Evolutionary conservation across 2,329 filamentous ascomycete species (phyloP), one percentile per base, ranked within the genome.

Genomic region (Penicillium nordicum): DNA sequence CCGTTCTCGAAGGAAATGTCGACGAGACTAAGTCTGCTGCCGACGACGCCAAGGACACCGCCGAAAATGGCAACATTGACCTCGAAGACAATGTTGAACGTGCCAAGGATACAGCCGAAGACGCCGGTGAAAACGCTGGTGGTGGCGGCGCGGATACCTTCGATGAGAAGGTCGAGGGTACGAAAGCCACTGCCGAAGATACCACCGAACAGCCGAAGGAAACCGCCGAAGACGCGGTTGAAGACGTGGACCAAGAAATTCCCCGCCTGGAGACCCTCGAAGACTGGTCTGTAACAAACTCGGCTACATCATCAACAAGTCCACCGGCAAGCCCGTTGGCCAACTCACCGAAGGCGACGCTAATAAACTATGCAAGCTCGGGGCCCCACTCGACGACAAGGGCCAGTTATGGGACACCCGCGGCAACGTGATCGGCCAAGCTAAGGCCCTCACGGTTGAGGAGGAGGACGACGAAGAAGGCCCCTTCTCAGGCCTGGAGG

Each of bases 331-430:
- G 43, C 74, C 80, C 1, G 69, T 81, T 43, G 86, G 86, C 41
- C 81, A 87, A 50, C 71, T 87, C 12, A 72, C 80, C 14, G 83
- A 86, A 59, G 87, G 85, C 60, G 82, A 86, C 18, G 80, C 85
- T 57, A 86, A 86, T 75, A 87, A 86, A 71, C 76, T 85, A 63
- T 65, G 73, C 45, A 73, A 72, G 45, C 60, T 72, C 21, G 76
- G 75, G 10, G 66, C 62, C 21, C 63, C 65, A 16, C 69, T 74
- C 25, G 86, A 88, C 61, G 80, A 80, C 57, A 78, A 86, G 71
- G 85, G 85, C 21, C 85, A 87, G 65, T 83, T 88, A 54, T 78
- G 86, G 66, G 84, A 86, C 68, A 84, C 80, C 69, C 80, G 84
- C 44, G 84, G 85, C 43, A 84, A 85, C 42, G 78, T 88, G 60